These are phyloP conservation scores for Dothideomycetes sp. DNA, from an alignment of 2,329 filamentous ascomycete species.

Conservation along the genomic window DNA sequence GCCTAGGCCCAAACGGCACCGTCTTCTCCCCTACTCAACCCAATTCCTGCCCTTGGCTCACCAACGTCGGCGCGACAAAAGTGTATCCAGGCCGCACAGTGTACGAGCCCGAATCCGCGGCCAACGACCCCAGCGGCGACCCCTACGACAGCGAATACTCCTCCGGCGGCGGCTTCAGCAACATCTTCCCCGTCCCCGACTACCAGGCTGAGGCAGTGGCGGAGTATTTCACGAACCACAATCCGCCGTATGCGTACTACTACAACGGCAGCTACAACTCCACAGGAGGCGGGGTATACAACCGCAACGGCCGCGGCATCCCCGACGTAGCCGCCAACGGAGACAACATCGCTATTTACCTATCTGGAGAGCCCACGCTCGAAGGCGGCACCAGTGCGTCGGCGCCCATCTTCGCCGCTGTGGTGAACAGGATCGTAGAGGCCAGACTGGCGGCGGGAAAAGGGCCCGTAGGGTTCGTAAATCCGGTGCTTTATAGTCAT, in stretches of 20 bases:
- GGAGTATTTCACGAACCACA: slow-evolving; percentile 21
- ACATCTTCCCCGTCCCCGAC: slow-evolving; percentile 19
- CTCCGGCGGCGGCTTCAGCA: slow-evolving; percentile 27
- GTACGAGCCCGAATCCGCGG: slow-evolving; percentile 11
- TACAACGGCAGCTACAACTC: slow-evolving; percentile 12
- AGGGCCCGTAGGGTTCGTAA: slow-evolving; percentile 21
- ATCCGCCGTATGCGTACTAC: slow-evolving; percentile 17
- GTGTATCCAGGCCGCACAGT: slow-evolving; percentile 16
- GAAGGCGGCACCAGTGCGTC: slow-evolving; percentile 15
- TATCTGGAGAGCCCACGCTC: slow-evolving; percentile 23
- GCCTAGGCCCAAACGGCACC: slow-evolving; percentile 14
- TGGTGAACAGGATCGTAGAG: slow-evolving; percentile 19
- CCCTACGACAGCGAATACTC: slow-evolving; percentile 7
- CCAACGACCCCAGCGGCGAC: slow-evolving; percentile 6
- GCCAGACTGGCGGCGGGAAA: slow-evolving; percentile 15
- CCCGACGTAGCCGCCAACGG: slow-evolving; percentile 21
- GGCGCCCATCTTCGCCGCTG: slow-evolving; percentile 17
- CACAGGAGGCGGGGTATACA: slow-evolving; percentile 18
- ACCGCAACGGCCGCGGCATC: slow-evolving; percentile 17
- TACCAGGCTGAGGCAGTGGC: slow-evolving; percentile 28
- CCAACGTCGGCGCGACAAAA: slow-evolving; percentile 17
- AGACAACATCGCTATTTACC: slow-evolving; percentile 10
- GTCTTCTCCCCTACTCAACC: slow-evolving; percentile 18
- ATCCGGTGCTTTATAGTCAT: slow-evolving; percentile 17
- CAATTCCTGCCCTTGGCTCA: slow-evolving; percentile 20